Conservation (phyloP, 805 yeast genomes). For the Tetrapisispora namnaoensis region DNA sequence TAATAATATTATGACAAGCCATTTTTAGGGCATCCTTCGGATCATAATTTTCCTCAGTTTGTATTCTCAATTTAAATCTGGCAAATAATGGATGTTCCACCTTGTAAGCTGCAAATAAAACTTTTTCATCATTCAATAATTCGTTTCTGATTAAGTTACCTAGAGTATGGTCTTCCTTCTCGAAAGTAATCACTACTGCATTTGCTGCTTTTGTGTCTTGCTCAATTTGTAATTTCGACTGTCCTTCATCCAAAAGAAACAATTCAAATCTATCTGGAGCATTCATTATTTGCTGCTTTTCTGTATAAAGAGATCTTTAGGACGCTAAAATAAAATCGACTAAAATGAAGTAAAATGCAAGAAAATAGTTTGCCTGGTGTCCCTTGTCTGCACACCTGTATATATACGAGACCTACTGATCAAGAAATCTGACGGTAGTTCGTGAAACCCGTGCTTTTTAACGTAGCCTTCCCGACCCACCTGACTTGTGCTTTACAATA, state of each 20-base stretch:
- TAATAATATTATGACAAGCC: slow-evolving; percentile 78
- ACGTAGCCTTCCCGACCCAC: too few species aligned
- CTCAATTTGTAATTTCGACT: slow-evolving; percentile 78
- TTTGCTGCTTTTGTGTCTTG: slow-evolving; percentile 95
- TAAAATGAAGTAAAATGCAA: too few species aligned
- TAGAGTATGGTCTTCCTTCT: slow-evolving; percentile 94
- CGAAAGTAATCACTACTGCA: slow-evolving; percentile 85
- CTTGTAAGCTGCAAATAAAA: slow-evolving; percentile 94
- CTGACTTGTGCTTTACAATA: too few species aligned
- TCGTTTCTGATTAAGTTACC: slow-evolving; percentile 86
- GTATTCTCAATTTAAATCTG: slow-evolving; percentile 85
- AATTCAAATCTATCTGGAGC: slow-evolving; percentile 99
- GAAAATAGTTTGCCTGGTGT: too few species aligned
- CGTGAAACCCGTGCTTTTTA: too few species aligned
- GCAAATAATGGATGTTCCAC: slow-evolving; percentile 98
- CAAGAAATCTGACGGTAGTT: too few species aligned
- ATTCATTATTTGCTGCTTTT: slow-evolving; percentile 47
- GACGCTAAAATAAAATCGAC: too few species aligned
- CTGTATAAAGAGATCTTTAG: neutral
- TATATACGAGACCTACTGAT: too few species aligned
- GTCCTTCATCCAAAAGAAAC: slow-evolving; percentile 95
- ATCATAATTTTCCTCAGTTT: slow-evolving; percentile 89
- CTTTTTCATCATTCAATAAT: slow-evolving; percentile 74
- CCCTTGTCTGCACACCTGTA: too few species aligned
- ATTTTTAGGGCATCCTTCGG: slow-evolving; percentile 85